Evolutionary conservation across 1,284 basidiomycete species (phyloP).

Genomic region (Marasmius sp.): DNA sequence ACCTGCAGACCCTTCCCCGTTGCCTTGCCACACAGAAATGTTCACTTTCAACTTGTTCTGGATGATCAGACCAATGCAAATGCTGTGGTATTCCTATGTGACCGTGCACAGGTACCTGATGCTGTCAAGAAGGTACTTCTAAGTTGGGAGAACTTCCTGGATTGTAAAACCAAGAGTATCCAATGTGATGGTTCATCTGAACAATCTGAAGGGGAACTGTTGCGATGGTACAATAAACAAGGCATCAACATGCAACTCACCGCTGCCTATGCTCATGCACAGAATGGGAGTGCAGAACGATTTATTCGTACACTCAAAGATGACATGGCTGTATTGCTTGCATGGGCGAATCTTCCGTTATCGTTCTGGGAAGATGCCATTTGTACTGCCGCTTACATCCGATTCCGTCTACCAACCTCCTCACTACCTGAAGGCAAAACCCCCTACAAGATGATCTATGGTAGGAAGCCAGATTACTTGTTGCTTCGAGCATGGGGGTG

Average conservation of each 20-base stretch:
- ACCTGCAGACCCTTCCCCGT: constrained; percentile 3
- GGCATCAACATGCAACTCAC: not conserved
- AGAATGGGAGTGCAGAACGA: constrained; percentile 34
- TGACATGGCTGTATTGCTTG: constrained; percentile 21
- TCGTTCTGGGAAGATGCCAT: not conserved
- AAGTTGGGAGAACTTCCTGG: not conserved
- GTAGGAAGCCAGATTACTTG: not conserved
- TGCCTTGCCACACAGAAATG: not conserved
- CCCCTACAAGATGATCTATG: not conserved
- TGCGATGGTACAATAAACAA: not conserved
- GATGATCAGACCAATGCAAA: constrained; percentile 2
- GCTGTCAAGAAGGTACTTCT: not conserved
- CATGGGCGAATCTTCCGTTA: constrained; percentile 22
- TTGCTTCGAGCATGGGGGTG: constrained; percentile 19
- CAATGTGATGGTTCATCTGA: constrained; percentile 1
- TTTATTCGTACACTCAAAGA: constrained; percentile 29
- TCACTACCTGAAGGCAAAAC: not conserved
- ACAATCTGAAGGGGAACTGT: not conserved
- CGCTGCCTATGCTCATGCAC: constrained; percentile 25
- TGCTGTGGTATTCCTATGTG: not conserved
- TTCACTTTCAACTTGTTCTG: not conserved
- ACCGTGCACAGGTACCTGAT: not conserved
- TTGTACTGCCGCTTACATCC: not conserved
- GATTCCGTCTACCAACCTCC: not conserved
- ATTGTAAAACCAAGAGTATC: not conserved